These are phyloP conservation scores for Crithidia bombi DNA, from an alignment of 208 protist species.

Conservation along the genomic window DNA sequence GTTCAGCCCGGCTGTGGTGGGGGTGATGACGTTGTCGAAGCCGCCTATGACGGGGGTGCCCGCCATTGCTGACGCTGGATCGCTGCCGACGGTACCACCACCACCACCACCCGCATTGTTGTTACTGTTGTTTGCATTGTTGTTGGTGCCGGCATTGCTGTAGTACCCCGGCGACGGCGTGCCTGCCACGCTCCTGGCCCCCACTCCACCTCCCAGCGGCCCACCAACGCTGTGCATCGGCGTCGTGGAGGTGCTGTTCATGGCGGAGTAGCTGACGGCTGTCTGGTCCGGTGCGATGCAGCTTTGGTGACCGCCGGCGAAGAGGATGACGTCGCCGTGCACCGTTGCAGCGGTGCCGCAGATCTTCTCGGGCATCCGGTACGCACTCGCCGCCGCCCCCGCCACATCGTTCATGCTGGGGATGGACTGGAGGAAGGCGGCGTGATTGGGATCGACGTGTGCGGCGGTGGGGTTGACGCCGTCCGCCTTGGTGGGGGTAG, in stretches of 20 bases:
- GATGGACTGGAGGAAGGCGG: neutral
- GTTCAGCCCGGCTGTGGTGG: neutral
- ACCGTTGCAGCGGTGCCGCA: slow-evolving; percentile 37
- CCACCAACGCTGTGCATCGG: slow-evolving; percentile 25
- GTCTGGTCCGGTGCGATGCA: slow-evolving; percentile 41
- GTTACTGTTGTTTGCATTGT: neutral
- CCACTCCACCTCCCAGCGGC: neutral
- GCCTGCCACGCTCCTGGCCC: neutral
- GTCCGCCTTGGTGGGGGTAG: neutral
- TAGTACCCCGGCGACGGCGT: neutral
- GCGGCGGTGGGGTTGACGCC: neutral
- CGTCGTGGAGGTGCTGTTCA: slow-evolving; percentile 39
- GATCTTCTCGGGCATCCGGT: slow-evolving; percentile 44
- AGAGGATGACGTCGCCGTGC: slow-evolving; percentile 37
- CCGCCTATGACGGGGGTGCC: neutral
- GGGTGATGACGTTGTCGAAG: slow-evolving; percentile 10
- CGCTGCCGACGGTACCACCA: neutral
- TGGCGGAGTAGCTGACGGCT: slow-evolving; percentile 38
- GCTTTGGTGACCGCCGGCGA: slow-evolving; percentile 42
- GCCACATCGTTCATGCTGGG: neutral
- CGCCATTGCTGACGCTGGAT: neutral
- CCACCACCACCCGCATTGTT: neutral
- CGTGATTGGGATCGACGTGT: neutral
- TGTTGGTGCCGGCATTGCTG: neutral
- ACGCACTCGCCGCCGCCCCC: slow-evolving; percentile 8